Percentiles rank a stretch among this genome's conserved stretches.
phyloP scores from a whole-genome alignment of 208 protist genomes.

The Balamuthia mandrillaris region DNA sequence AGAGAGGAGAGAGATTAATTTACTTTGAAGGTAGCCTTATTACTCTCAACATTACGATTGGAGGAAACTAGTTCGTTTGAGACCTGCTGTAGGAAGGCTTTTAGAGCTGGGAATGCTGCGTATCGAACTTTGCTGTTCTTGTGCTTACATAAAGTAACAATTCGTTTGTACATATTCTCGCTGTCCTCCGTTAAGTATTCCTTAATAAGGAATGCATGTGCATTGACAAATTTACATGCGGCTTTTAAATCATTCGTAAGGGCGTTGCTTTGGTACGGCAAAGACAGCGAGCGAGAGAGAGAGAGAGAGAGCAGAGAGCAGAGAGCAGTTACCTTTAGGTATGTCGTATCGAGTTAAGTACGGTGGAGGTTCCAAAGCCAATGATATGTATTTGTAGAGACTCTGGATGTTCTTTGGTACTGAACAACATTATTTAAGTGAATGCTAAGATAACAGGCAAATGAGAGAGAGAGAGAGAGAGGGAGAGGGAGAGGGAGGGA shows the following conservation, averaged over 20 bases:
- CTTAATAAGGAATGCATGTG: constrained; percentile 42
- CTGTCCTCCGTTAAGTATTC: constrained; percentile 49
- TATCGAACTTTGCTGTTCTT: constrained; percentile 48
- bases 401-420: constrained; percentile 40
- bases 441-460: neutral
- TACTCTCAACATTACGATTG: constrained; percentile 35
- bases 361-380: constrained; percentile 36
- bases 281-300: neutral
- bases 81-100: constrained; percentile 42
- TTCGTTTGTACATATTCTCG: constrained; percentile 43
- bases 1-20: neutral
- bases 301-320: neutral
- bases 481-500: too few species aligned
- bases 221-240: constrained; percentile 38
- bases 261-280: too few species aligned
- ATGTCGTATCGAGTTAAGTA: constrained; percentile 45
- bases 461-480: neutral
- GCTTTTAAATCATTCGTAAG: too few species aligned
- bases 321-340: constrained; percentile 38
- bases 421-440: neutral
- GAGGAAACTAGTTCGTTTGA: constrained; percentile 32
- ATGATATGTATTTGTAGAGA: constrained; percentile 46
- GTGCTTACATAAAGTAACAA: constrained; percentile 33
- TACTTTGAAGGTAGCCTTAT: constrained; percentile 51
- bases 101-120: constrained; percentile 40